Base-by-base conservation (phyloP, 345 rosid species). In the Boechera divaricarpa region DNA sequence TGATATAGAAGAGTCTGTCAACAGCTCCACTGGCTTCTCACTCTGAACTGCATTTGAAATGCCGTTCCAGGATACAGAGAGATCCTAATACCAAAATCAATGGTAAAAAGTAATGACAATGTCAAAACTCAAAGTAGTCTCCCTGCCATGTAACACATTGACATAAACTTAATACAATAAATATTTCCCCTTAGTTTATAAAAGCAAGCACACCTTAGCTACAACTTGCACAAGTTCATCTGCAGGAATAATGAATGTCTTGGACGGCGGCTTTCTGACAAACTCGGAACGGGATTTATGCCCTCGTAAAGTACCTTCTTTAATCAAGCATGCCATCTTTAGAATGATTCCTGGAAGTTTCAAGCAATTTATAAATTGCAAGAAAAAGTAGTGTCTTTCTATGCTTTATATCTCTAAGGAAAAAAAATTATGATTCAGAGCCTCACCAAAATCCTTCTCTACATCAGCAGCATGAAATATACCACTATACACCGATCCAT, bases 221-320 rank as follows among this genome's bases (percentile, higher is more conserved):
- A 88, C 69, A 86, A 96, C 87, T 90, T 93, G 96, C 77, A 89
- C 97, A 80, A 93, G 87, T 56, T 96, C 97, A 77, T 86, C 87
- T 13, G 87, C 93, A 73, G 91, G 90, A 75, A 96, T 83, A 67
- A 91, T 83, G 36, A 93, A 80, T 41, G 88, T 85, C 81, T 78
- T 88, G 74, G 83, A 78, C 61, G 88, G 91, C 68, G 91, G 88
- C 85, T 86, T 90, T 88, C 85, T 84, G 76, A 83, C 74, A 75
- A 82, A 70, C 79, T 89, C 97, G 2, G 80, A 70, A 56, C 56
- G 67, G 57, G 86, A 59, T 77, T 86, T 91, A 73, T 83, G 89
- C 45, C 93, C 91, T 66, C 74, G 83, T 66, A 71, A 64, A 67
- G 83, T 76, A 69, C 85, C 88, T 32, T 93, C 97, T 80, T 84